Percentiles rank a stretch among this genome's conserved stretches.
Conservation (phyloP, 2,329 filamentous ascomycete genomes). For the Fonsecaea erecta region DNA sequence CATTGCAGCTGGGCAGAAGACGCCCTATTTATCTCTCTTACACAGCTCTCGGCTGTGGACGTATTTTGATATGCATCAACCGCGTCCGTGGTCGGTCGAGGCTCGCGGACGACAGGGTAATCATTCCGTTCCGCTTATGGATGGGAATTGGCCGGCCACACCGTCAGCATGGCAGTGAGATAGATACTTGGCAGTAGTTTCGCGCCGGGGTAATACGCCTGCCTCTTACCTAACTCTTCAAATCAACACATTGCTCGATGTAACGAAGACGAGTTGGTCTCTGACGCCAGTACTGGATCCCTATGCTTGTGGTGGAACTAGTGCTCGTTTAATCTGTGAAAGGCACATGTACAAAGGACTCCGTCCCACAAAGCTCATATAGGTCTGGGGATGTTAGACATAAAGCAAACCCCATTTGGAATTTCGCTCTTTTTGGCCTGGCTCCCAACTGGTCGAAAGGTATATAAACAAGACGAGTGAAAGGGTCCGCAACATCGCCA, state of each 20-base stretch:
- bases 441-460: no score
- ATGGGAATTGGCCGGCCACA: neutral
- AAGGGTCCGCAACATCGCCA: neutral
- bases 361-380: no score
- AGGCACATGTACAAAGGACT: no score
- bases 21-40: neutral
- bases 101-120: neutral
- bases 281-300: no score
- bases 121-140: neutral
- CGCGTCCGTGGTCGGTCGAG: neutral
- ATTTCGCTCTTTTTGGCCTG: no score
- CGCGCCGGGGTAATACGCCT: no score
- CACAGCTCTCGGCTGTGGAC: neutral
- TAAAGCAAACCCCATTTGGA: no score
- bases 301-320: no score
- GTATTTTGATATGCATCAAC: neutral
- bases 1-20: neutral
- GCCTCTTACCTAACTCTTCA: neutral
- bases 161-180: neutral
- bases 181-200: no score
- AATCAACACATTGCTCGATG: neutral
- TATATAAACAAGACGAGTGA: neutral
- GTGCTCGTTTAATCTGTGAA: no score
- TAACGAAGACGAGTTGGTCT: neutral
- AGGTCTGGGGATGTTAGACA: no score